A percentile compares a stretch with the other conserved stretches of the same genome.
These are phyloP conservation scores for Sungouiozyma intestinalis DNA, from an alignment of 805 yeast species.

Conservation along the genomic window DNA sequence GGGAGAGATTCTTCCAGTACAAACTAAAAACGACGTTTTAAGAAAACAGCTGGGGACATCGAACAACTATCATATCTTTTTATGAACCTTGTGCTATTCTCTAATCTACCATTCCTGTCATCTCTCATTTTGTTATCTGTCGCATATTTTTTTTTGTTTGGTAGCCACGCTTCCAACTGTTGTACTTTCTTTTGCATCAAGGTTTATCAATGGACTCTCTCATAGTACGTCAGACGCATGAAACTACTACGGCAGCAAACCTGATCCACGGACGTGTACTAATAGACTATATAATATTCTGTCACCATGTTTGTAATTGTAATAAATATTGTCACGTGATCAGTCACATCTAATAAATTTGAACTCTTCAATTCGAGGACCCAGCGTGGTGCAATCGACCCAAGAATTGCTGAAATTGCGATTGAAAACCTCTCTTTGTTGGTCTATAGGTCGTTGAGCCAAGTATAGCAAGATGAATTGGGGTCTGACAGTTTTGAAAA, in stretches of 20 bases:
- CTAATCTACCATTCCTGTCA: background rate
- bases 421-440: constrained; percentile 9
- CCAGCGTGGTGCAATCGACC: background rate
- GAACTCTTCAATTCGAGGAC: constrained; percentile 1
- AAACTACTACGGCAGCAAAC: background rate
- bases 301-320: background rate
- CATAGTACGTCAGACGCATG: background rate
- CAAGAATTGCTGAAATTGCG: constrained; percentile 12
- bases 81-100: background rate
- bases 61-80: constrained; percentile 24
- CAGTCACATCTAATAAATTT: no score
- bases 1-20: constrained; percentile 26
- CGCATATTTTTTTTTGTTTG: constrained; percentile 1
- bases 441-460: background rate
- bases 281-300: background rate
- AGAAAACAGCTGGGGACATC: constrained; percentile 32
- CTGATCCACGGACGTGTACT: background rate
- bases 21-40: constrained; percentile 29
- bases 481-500: background rate
- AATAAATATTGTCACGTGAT: background rate
- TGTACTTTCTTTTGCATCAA: background rate
- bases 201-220: background rate
- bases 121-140: background rate
- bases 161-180: background rate
- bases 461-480: background rate